phyloP scores from a whole-genome alignment of 495 filamentous ascomycete genomes.

The Niebla homalea region DNA sequence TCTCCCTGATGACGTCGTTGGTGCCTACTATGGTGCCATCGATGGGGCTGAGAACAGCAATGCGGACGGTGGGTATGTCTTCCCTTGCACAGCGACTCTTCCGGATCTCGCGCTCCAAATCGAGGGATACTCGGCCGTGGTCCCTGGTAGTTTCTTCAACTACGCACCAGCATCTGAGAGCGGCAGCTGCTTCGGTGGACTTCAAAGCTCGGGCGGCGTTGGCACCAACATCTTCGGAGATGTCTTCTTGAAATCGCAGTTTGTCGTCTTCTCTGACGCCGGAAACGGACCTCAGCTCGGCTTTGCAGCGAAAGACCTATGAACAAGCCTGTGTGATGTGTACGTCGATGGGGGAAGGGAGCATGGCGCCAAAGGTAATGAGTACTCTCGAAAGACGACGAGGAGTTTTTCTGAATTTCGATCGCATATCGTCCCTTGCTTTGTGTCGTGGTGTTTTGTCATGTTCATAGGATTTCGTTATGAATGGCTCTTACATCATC shows the following conservation, averaged over 20 bases:
- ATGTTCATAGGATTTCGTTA: no score
- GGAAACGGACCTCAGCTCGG: slow-evolving; percentile 39
- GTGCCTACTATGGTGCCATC: slow-evolving; percentile 50
- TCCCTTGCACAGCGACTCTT: slow-evolving; percentile 47
- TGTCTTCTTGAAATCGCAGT: slow-evolving; percentile 64
- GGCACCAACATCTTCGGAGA: slow-evolving; percentile 62
- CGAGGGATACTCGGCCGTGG: slow-evolving; percentile 31
- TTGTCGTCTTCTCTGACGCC: slow-evolving; percentile 54
- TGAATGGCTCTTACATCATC: no score
- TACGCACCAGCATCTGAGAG: slow-evolving; percentile 31
- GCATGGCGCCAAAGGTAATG: no score
- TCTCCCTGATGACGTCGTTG: slow-evolving; percentile 41
- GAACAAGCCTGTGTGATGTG: background rate
- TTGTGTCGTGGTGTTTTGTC: no score
- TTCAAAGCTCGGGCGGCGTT: slow-evolving; percentile 47
- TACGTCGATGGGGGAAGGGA: no score
- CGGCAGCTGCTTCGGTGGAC: slow-evolving; percentile 43
- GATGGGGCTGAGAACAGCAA: slow-evolving; percentile 32
- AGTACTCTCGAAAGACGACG: no score
- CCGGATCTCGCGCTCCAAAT: slow-evolving; percentile 52
- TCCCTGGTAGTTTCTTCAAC: slow-evolving; percentile 44
- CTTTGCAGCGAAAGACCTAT: slow-evolving; percentile 33
- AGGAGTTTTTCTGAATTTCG: no score
- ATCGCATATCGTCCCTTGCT: no score
- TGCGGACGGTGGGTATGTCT: slow-evolving; percentile 47